Evolutionary conservation across 2,329 filamentous ascomycete genomes (phyloP), one percentile per base, ranked within the genome.

Genomic region (Pseudopithomyces maydicus): DNA sequence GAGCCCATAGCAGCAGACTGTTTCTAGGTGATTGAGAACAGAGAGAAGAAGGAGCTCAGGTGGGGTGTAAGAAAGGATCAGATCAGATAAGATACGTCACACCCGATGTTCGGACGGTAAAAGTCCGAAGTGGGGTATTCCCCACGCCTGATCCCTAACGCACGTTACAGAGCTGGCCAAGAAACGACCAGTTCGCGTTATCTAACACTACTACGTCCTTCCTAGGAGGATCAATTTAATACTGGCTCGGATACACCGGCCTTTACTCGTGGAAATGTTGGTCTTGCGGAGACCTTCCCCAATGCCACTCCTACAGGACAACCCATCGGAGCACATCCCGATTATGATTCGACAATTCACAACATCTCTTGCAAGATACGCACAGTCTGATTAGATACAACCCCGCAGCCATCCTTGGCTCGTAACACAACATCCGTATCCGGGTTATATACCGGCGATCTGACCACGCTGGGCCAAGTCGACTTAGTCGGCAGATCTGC

Each of bases 31-130:
- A 19, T 29, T 26, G 17, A 19, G 48, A 38, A 10, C 36, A 20
- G 44, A 38, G 54, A 56, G 49, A 38, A 32, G 38, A 43, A 33
- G 12, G 26, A 36, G 26, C 32, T 20, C 29, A 20, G n/a, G 29
- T 45, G 33, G 29, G 41, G 26, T 45, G 47, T 23, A 38, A 14
- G 32, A 38, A 33, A 26, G n/a, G 22, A 45, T 32, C 23, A 12
- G 38, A 58, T 58, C 47, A 49, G 56, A 58, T 58, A 58, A 52
- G 33, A 49, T 23, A 32, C 20, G 39, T 49, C 19, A 47, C 23
- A n/a, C 15, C 52, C 47, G 52, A 55, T 48, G 1, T 48, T 55
- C 56, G 56, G 56, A 52, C 47, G 52, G 23, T 17, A 44, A 42
- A 45, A 45, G 11, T 11, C 56, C 51, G 46, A 54, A 32, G 35